Conservation (phyloP, 192 early-diverging fungal genomes). For the Allomyces macrogynus region DNA sequence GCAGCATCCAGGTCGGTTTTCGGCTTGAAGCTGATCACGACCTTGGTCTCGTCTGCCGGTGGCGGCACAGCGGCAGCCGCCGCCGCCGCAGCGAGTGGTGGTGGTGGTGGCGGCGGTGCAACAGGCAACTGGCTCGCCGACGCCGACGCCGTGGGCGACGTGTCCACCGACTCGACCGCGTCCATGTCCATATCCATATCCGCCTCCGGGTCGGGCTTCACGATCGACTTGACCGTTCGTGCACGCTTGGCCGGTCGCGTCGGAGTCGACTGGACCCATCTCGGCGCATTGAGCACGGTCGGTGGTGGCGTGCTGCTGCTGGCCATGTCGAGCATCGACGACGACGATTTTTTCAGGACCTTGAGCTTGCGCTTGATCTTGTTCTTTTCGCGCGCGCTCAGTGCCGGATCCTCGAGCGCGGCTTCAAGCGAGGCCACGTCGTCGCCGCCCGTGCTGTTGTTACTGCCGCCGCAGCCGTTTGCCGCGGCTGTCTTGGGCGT, state of each 20-base stretch:
- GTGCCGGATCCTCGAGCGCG: background rate
- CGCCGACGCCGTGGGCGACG: too few species aligned
- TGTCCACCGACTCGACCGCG: too few species aligned
- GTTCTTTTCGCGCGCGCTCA: background rate
- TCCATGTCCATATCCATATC: background rate
- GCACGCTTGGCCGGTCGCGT: background rate
- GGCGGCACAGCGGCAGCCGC: background rate
- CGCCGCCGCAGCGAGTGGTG: background rate
- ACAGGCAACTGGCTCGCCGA: too few species aligned
- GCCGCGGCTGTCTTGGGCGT: background rate
- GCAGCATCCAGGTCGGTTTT: constrained; percentile 33
- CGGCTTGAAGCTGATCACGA: background rate
- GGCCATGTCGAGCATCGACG: background rate
- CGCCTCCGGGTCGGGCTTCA: background rate
- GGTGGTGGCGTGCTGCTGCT: background rate
- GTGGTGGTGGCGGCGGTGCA: background rate
- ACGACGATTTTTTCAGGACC: background rate
- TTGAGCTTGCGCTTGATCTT: background rate
- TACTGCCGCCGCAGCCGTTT: too few species aligned
- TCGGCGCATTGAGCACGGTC: background rate
- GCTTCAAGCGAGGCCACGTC: background rate
- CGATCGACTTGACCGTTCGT: background rate
- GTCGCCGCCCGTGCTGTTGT: background rate
- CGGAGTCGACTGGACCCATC: background rate
- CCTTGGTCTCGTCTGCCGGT: background rate